A percentile compares a stretch with the other conserved stretches of the same genome.
Evolutionary conservation across 2,329 filamentous ascomycete genomes (phyloP).

Genomic region (Fusarium sp.): DNA sequence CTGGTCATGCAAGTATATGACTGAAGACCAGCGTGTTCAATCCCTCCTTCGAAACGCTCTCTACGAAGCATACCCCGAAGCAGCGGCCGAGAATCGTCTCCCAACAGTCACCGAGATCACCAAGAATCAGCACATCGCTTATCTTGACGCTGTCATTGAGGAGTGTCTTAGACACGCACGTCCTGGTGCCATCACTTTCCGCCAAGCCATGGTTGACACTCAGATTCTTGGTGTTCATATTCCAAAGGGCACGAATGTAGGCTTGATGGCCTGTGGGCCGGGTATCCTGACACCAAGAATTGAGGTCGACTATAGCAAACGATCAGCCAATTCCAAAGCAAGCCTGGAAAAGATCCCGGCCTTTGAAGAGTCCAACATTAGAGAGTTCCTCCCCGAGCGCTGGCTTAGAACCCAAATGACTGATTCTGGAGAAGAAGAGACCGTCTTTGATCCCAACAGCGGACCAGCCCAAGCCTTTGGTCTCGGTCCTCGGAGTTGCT

Average conservation of each 20-base stretch:
- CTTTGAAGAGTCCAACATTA: constrained; percentile 41
- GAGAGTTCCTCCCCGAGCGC: constrained; percentile 50
- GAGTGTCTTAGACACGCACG: constrained; percentile 49
- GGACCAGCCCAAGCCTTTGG: constrained; percentile 34
- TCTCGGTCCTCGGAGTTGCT: constrained; percentile 30
- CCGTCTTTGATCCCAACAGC: constrained; percentile 20
- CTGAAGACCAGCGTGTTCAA: constrained; percentile 41
- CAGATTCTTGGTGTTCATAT: constrained; percentile 47
- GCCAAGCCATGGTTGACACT: constrained; percentile 48
- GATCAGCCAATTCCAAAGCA: constrained; percentile 7
- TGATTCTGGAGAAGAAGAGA: background rate
- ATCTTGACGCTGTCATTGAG: constrained; percentile 53
- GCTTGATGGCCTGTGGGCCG: constrained; percentile 43
- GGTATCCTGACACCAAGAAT: constrained; percentile 38
- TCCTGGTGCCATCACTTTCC: constrained; percentile 41
- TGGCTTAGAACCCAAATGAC: constrained; percentile 45
- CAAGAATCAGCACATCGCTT: constrained; percentile 41
- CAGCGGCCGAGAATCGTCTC: constrained; percentile 25
- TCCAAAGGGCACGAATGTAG: constrained; percentile 49
- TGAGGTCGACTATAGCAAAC: constrained; percentile 21
- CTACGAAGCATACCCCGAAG: constrained; percentile 28
- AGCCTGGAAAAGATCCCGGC: constrained; percentile 6
- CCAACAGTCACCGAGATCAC: constrained; percentile 46
- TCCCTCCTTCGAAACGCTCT: constrained; percentile 41
- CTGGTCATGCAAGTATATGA: constrained; percentile 42